Percentiles rank a stretch among this genome's conserved stretches.
phyloP scores from a whole-genome alignment of 2,329 filamentous ascomycete species.

The Phoma sp. region DNA sequence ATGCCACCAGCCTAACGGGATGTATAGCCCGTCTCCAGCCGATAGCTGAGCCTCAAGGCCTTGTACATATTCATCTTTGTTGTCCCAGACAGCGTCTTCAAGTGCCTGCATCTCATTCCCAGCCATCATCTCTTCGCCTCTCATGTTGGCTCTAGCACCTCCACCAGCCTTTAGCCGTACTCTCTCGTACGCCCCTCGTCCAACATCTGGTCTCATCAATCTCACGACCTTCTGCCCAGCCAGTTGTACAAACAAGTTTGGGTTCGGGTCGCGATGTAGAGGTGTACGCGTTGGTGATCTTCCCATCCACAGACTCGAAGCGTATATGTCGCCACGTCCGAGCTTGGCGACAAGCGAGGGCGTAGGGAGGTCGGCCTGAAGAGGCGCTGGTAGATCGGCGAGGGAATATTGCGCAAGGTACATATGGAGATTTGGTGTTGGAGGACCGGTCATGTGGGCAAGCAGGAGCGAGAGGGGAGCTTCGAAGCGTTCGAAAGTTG shows the following conservation, averaged over 20 bases:
- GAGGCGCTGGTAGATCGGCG: constrained; percentile 65
- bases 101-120: constrained; percentile 72
- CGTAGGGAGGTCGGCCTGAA: constrained; percentile 71
- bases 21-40: constrained; percentile 75
- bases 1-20: constrained; percentile 88
- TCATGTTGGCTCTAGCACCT: constrained; percentile 59
- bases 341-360: constrained; percentile 68
- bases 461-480: constrained; percentile 71
- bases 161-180: constrained; percentile 53
- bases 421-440: constrained; percentile 54
- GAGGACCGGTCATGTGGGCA: constrained; percentile 54
- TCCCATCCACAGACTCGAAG: constrained; percentile 87
- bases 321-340: constrained; percentile 85
- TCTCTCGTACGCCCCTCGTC: constrained; percentile 67
- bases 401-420: constrained; percentile 88
- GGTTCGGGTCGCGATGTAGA: constrained; percentile 90
- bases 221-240: constrained; percentile 74
- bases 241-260: constrained; percentile 88
- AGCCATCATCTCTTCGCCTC: constrained; percentile 90
- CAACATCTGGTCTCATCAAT: constrained; percentile 70
- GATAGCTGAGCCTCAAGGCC: constrained; percentile 56
- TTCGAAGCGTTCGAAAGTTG: constrained; percentile 62
- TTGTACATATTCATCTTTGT: constrained; percentile 20
- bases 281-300: constrained; percentile 87
- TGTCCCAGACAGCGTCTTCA: constrained; percentile 73